A percentile compares a stretch with the other conserved stretches of the same genome.
Evolutionary conservation across 495 filamentous ascomycete species (phyloP).

Genomic region (Daldinia loculata): DNA sequence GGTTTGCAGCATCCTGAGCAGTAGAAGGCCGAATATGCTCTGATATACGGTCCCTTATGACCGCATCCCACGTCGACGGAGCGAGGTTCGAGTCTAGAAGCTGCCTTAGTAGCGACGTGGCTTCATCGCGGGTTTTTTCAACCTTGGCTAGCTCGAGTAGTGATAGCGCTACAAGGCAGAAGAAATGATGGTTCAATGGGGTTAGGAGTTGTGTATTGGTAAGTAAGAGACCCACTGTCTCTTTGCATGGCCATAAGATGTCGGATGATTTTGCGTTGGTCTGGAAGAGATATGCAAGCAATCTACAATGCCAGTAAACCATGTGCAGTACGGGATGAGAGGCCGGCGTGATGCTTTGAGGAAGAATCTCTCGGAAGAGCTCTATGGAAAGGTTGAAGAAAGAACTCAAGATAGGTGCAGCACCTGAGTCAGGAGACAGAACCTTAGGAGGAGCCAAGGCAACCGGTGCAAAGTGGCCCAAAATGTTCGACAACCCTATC

Average conservation of each 20-base stretch:
- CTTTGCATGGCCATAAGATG: constrained; percentile 68
- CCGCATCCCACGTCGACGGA: constrained; percentile 55
- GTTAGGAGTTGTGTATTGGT: constrained; percentile 64
- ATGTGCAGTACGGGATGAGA: constrained; percentile 66
- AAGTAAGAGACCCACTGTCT: constrained; percentile 63
- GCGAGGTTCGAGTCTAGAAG: constrained; percentile 48
- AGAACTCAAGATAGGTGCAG: constrained; percentile 33
- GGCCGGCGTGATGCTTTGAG: constrained; percentile 45
- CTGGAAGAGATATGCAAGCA: constrained; percentile 67
- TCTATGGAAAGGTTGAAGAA: constrained; percentile 53
- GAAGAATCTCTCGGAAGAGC: constrained; percentile 57
- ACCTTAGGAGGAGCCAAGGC: constrained; percentile 31
- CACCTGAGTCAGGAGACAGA: constrained; percentile 27
- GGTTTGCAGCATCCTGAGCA: constrained; percentile 47
- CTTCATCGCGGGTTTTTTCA: constrained; percentile 49
- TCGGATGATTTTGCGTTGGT: constrained; percentile 53
- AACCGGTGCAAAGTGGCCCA: constrained; percentile 47
- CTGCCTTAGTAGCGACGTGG: constrained; percentile 43
- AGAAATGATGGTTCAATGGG: constrained; percentile 78
- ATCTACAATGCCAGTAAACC: constrained; percentile 76
- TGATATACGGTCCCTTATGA: constrained; percentile 59
- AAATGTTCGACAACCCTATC: constrained; percentile 50
- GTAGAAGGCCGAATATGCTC: constrained; percentile 48
- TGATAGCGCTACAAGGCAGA: constrained; percentile 71
- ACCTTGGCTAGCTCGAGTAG: constrained; percentile 68